A percentile compares a stretch with the other conserved stretches of the same genome.
These are phyloP conservation scores for Mycena crocata DNA, from an alignment of 768 basidiomycete genomes.

Conservation along the genomic window DNA sequence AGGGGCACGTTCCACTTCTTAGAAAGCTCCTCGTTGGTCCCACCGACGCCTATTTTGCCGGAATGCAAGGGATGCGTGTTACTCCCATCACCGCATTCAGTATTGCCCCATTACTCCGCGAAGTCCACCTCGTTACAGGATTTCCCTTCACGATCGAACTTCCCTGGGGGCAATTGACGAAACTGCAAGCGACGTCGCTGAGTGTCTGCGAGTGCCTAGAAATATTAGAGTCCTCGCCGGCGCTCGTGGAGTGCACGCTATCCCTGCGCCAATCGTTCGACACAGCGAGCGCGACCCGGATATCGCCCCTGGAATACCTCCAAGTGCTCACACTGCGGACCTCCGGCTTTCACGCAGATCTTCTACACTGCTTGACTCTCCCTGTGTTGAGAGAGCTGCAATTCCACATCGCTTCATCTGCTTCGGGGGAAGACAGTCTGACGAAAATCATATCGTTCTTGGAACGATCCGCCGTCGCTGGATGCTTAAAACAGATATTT, in stretches of 20 bases:
- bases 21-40: conserved; percentile 23
- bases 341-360: conserved; percentile 25
- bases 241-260: conserved; percentile 19
- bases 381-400: conserved; percentile 24
- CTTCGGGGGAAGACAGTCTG: conserved; percentile 4
- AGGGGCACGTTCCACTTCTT: conserved; percentile 21
- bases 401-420: conserved; percentile 15
- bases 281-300: conserved; percentile 4
- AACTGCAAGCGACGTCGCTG: conserved; percentile 19
- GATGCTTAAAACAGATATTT: conserved; percentile 10
- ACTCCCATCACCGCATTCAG: conserved; percentile 26
- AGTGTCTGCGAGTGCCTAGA: conserved; percentile 28
- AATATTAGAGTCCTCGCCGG: conserved; percentile 21
- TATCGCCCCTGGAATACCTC: conserved; percentile 23
- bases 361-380: conserved; percentile 25
- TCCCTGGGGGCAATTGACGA: conserved; percentile 22
- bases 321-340: conserved; percentile 12
- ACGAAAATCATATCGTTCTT: conserved; percentile 15
- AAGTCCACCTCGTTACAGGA: conserved; percentile 27
- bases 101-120: conserved; percentile 20
- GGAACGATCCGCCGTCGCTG: conserved; percentile 6
- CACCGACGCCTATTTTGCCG: conserved; percentile 15
- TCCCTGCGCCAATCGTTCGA: conserved; percentile 28
- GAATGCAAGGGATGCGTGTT: conserved; percentile 21
- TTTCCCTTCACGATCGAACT: conserved; percentile 26